phyloP scores from a whole-genome alignment of 2,329 filamentous ascomycete genomes.

The Colletotrichum karsti region DNA sequence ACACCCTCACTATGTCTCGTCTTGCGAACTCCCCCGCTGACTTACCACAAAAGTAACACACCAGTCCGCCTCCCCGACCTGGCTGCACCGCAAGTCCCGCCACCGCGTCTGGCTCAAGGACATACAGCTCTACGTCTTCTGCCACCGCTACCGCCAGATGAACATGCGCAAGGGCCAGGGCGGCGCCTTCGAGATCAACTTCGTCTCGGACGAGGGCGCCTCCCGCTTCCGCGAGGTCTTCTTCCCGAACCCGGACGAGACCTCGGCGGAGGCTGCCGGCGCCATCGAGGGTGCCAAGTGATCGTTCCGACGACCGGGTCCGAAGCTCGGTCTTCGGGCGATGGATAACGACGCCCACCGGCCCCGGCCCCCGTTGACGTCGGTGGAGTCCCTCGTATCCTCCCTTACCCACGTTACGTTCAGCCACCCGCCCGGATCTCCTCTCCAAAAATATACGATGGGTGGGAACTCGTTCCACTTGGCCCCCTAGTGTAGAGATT shows the following conservation, averaged over 20 bases:
- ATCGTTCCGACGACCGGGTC: neutral
- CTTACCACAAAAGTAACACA: constrained; percentile 55
- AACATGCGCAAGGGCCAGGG: constrained; percentile 57
- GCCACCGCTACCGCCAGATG: constrained; percentile 60
- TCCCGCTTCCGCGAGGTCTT: constrained; percentile 53
- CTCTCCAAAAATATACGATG: constrained; percentile 6
- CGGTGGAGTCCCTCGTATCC: neutral
- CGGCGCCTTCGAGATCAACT: constrained; percentile 61
- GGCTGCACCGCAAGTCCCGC: constrained; percentile 58
- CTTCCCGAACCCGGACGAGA: constrained; percentile 17
- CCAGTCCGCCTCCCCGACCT: constrained; percentile 55
- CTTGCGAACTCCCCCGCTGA: neutral
- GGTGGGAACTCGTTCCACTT: neutral
- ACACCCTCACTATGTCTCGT: neutral
- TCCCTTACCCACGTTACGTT: neutral
- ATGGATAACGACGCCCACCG: neutral
- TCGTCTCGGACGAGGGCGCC: constrained; percentile 51
- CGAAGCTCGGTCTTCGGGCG: neutral
- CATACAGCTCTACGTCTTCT: constrained; percentile 67
- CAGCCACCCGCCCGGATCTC: too few relatives aligned
- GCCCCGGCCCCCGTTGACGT: neutral
- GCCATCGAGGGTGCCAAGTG: constrained; percentile 7
- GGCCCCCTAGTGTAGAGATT: neutral
- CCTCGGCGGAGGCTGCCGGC: neutral
- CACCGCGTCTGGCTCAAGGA: constrained; percentile 61